Evolutionary conservation across 2,329 filamentous ascomycete genomes (phyloP).

Genomic region (Diplodia scrobiculata): DNA sequence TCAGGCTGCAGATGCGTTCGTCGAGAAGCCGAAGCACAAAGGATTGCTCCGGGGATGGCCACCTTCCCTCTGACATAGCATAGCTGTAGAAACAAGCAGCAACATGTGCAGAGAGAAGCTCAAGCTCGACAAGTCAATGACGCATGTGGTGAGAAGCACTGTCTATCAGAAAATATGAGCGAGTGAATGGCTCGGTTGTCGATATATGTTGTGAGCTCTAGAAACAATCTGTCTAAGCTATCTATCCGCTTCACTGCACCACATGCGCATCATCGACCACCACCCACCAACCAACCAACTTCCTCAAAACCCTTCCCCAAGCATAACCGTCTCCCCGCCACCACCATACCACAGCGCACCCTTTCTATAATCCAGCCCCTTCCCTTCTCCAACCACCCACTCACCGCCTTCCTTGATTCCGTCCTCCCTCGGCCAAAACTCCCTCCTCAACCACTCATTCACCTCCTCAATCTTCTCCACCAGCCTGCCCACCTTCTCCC

Average conservation of each 20-base stretch:
- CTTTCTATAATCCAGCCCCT: slow-evolving; percentile 72
- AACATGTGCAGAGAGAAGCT: too few species aligned
- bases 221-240: neutral
- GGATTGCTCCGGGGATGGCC: too few species aligned
- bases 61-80: too few species aligned
- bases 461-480: slow-evolving; percentile 71
- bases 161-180: neutral
- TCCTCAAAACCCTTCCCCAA: slow-evolving; percentile 54
- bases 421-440: slow-evolving; percentile 66
- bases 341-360: slow-evolving; percentile 83
- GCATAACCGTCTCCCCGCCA: slow-evolving; percentile 68
- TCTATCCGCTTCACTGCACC: neutral
- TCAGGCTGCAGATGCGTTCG: neutral
- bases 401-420: slow-evolving; percentile 60
- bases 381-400: slow-evolving; percentile 87
- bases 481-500: slow-evolving; percentile 63
- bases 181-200: neutral
- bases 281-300: neutral
- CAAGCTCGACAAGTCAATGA: too few species aligned
- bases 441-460: slow-evolving; percentile 71
- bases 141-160: too few species aligned
- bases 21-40: too few species aligned
- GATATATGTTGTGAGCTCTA: neutral
- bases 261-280: neutral
- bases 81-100: too few species aligned